These are phyloP conservation scores for Tremella yokohamensis DNA, from an alignment of 768 basidiomycete species.

Conservation along the genomic window DNA sequence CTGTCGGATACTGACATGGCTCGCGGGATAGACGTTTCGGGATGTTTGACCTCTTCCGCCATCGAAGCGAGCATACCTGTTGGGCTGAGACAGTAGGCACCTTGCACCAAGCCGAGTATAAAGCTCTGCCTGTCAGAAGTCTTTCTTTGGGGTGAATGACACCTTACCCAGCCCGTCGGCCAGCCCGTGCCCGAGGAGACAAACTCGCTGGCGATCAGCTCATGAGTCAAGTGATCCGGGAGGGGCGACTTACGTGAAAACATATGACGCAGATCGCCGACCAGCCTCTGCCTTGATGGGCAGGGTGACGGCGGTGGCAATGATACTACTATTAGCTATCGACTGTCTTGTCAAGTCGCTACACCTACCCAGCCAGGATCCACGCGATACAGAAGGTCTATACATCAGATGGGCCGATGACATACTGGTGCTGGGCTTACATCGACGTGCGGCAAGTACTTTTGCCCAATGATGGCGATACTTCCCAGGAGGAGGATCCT, in stretches of 20 bases:
- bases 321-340: slow-evolving; percentile 10
- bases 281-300: slow-evolving; percentile 61
- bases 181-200: slow-evolving; percentile 62
- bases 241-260: slow-evolving; percentile 52
- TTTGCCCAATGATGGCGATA: slow-evolving; percentile 60
- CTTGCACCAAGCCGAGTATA: slow-evolving; percentile 58
- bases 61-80: slow-evolving; percentile 67
- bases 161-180: slow-evolving; percentile 60
- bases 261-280: slow-evolving; percentile 57
- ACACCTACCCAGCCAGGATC: no score
- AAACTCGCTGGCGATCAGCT: slow-evolving; percentile 49
- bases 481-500: slow-evolving; percentile 52
- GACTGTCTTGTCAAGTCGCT: slow-evolving; percentile 24
- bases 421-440: no score
- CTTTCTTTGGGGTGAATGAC: no score
- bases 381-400: no score
- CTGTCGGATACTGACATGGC: slow-evolving; percentile 57
- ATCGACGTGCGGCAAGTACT: slow-evolving; percentile 58
- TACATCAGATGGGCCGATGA: no score
- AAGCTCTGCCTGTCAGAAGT: slow-evolving; percentile 47
- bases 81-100: slow-evolving; percentile 59
- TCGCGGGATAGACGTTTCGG: slow-evolving; percentile 58
- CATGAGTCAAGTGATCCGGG: not conserved
- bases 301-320: slow-evolving; percentile 59
- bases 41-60: slow-evolving; percentile 65